These are phyloP conservation scores for Hymenoscyphus fraxineus DNA, from an alignment of 2,329 filamentous ascomycete genomes.

Conservation along the genomic window DNA sequence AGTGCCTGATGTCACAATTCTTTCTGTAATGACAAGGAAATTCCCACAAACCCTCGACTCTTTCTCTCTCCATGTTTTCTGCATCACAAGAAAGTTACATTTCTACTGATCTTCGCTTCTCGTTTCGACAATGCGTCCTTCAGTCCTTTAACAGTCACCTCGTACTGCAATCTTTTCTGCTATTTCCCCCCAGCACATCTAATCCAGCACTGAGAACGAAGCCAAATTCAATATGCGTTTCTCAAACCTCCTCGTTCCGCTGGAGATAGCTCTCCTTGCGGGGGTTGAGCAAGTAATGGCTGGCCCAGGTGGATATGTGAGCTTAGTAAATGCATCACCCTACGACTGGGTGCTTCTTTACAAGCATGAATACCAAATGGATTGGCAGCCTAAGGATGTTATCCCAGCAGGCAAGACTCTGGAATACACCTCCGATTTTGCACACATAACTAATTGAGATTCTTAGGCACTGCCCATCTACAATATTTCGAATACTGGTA, in stretches of 20 bases:
- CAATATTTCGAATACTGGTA: conserved; percentile 21
- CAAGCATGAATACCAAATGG: conserved; percentile 21
- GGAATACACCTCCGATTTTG: neutral
- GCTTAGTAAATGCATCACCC: conserved; percentile 23
- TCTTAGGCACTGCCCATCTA: conserved; percentile 11
- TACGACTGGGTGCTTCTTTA: conserved; percentile 23
- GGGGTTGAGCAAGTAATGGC: conserved; percentile 7
- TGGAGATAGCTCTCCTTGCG: neutral
- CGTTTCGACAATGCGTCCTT: neutral
- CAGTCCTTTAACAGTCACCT: neutral
- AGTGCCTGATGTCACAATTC: neutral
- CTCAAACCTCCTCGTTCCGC: neutral
- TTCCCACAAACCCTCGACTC: neutral
- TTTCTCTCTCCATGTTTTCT: neutral
- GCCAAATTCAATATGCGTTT: neutral
- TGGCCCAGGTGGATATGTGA: conserved; percentile 15
- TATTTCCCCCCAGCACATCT: neutral
- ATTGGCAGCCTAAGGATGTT: conserved; percentile 14
- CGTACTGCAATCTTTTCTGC: neutral
- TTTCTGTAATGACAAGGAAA: neutral
- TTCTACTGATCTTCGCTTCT: neutral
- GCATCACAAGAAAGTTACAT: neutral
- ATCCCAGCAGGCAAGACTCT: conserved; percentile 14
- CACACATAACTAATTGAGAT: neutral
- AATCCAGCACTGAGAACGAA: neutral